Evolutionary conservation across 768 basidiomycete species (phyloP).

Genomic region (Tubosaeta brunneosetosa): DNA sequence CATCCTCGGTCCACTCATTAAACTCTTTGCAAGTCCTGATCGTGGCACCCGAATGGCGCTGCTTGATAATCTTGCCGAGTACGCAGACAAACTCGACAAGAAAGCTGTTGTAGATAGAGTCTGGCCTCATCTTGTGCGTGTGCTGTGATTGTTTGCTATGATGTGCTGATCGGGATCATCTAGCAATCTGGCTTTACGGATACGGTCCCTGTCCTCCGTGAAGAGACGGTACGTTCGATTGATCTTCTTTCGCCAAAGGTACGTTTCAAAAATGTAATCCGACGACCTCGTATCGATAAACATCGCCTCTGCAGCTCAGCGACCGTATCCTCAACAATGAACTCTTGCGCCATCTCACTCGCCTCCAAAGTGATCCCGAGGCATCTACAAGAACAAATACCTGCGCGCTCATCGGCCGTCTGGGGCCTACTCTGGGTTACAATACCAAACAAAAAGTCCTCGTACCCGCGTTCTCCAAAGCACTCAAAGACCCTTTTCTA

Average conservation of each 20-base stretch:
- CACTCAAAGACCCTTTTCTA: constrained; percentile 86
- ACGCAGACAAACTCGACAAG: constrained; percentile 82
- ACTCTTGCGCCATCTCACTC: constrained; percentile 85
- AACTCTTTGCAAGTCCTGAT: constrained; percentile 85
- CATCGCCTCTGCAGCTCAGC: constrained; percentile 50
- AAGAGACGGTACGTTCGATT: constrained; percentile 89
- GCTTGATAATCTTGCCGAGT: constrained; percentile 79
- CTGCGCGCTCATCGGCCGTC: constrained; percentile 91
- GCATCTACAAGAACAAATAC: constrained; percentile 97
- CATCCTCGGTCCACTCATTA: constrained; percentile 75
- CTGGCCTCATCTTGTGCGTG: constrained; percentile 86
- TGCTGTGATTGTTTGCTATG: neutral
- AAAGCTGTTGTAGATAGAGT: constrained; percentile 82
- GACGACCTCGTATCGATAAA: constrained; percentile 1
- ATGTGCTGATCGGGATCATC: neutral
- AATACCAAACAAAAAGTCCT: constrained; percentile 96
- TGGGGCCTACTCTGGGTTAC: constrained; percentile 79
- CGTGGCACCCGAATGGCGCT: constrained; percentile 92
- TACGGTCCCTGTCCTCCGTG: constrained; percentile 89
- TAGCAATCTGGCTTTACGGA: constrained; percentile 96
- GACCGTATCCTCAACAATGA: constrained; percentile 97
- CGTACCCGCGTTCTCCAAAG: constrained; percentile 88
- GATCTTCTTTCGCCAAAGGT: constrained; percentile 84
- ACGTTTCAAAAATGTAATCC: neutral
- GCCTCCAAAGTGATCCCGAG: constrained; percentile 89